A percentile compares a stretch with the other conserved stretches of the same genome.
Conservation (phyloP, 495 filamentous ascomycete species). For the Penicillium egyptiacum region DNA sequence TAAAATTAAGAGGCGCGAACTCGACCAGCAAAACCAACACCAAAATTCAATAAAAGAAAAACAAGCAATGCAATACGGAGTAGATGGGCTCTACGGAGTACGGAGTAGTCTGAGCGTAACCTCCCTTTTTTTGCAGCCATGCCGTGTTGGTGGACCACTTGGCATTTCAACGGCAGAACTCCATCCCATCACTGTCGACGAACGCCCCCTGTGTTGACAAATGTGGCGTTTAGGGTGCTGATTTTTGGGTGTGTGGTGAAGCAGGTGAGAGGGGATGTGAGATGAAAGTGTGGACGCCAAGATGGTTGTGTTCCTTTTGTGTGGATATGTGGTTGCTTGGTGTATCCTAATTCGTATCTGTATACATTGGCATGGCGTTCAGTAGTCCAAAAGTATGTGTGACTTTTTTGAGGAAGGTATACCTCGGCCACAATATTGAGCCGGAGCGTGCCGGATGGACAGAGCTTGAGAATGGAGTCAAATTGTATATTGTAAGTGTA, state of each 20-base stretch:
- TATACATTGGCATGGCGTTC: slow-evolving; percentile 7
- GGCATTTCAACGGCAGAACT: slow-evolving; percentile 21
- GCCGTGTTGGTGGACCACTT: slow-evolving; percentile 29
- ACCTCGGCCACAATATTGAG: slow-evolving; percentile 10
- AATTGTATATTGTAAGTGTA: slow-evolving; percentile 14
- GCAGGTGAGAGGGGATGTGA: neutral
- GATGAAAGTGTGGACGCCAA: neutral
- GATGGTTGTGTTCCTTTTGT: neutral
- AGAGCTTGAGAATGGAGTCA: slow-evolving; percentile 5
- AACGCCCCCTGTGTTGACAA: slow-evolving; percentile 11
- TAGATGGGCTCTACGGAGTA: slow-evolving; percentile 10
- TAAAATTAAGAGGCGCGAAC: slow-evolving; percentile 14
- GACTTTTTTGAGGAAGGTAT: slow-evolving; percentile 17
- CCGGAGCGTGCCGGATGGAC: slow-evolving; percentile 30
- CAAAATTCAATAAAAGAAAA: slow-evolving; percentile 9
- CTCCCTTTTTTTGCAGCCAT: slow-evolving; percentile 21
- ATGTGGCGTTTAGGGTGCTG: slow-evolving; percentile 3
- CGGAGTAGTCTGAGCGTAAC: slow-evolving; percentile 12
- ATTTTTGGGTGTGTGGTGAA: slow-evolving; percentile 7
- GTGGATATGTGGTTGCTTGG: neutral
- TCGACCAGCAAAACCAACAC: neutral
- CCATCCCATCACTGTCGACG: neutral
- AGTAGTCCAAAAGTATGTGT: neutral
- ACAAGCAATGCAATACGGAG: slow-evolving; percentile 18
- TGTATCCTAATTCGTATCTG: neutral